Base-by-base conservation (phyloP, 257 asterid species). In the Solanum commersonii region DNA sequence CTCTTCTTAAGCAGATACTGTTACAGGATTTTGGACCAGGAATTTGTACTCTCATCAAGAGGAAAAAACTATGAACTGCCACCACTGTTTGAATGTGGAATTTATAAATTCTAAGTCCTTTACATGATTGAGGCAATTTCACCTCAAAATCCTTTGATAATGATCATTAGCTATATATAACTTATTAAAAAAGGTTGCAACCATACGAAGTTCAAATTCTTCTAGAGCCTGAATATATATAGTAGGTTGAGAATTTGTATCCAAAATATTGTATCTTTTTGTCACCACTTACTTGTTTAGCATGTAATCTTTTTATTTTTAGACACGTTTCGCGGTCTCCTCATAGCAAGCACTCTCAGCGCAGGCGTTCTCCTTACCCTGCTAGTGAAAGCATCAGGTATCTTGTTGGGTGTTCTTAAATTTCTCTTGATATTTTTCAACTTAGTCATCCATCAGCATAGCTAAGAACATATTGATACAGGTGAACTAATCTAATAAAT, bases 301-400 rank as follows among this genome's bases (percentile, higher is more conserved):
- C 87, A 93, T 94, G 95, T 87, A 93, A 93, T 94, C 93, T 95
- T 95, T 94, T 87, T 92, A 91, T 93, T 93, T 95, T 90, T 96
- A 95, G 98, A 95, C 98, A 95, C 87, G 96, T 95, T 92, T 94
- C 96, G 94, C 92, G 96, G 95, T 97, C 99, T 92, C 98, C 98
- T 91, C 99, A 93, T 96, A 96, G 98, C 98, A 96, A 92, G 98
- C 98, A 94, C 89, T 94, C 98, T 93, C 98, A 95, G 96, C 98
- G 94, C 97, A 95, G 97, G 94, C 98, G 93, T 93, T 95, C 96
- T 91, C 96, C 98, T 92, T 93, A 93, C 93, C 92, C 98, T 95
- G 94, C 98, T 95, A 95, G 94, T 92, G 98, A 95, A 92, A 91
- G 91, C 70, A 91, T 93, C 93, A 96, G 98, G 98, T 97, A 97